Conservation (phyloP, 208 protist genomes). For the Crithidia fasciculata region DNA sequence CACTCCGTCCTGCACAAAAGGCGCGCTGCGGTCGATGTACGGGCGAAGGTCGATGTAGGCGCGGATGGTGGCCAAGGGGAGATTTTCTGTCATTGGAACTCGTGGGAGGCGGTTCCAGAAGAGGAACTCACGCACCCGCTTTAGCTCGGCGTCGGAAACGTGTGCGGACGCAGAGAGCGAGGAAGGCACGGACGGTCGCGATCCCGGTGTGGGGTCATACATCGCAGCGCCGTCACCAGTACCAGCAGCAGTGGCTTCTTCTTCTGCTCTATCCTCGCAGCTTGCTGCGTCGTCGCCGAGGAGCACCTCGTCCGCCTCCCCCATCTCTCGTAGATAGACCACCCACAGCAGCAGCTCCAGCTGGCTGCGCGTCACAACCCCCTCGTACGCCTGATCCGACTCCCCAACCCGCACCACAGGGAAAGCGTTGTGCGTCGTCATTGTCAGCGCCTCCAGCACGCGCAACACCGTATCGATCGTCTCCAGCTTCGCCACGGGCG, state of each 20-base stretch:
- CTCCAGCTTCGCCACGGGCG: slow-evolving; percentile 54
- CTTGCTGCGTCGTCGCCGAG: slow-evolving; percentile 4
- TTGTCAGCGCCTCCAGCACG: slow-evolving; percentile 56
- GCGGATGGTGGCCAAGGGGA: slow-evolving; percentile 29
- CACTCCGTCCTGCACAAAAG: slow-evolving; percentile 62
- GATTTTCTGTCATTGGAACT: slow-evolving; percentile 39
- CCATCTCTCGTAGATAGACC: slow-evolving; percentile 55
- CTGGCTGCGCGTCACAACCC: slow-evolving; percentile 55
- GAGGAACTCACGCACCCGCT: slow-evolving; percentile 52
- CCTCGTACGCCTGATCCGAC: slow-evolving; percentile 44
- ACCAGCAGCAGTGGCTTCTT: neutral
- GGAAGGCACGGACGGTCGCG: neutral
- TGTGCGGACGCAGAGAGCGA: slow-evolving; percentile 19
- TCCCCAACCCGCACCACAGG: slow-evolving; percentile 63
- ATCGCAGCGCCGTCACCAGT: neutral
- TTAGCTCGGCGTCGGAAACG: slow-evolving; percentile 48
- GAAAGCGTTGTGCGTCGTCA: slow-evolving; percentile 85
- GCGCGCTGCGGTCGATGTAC: slow-evolving; percentile 67
- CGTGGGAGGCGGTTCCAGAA: slow-evolving; percentile 57
- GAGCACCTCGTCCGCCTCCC: slow-evolving; percentile 25
- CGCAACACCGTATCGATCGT: slow-evolving; percentile 55
- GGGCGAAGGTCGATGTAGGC: slow-evolving; percentile 53
- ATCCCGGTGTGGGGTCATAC: too few species aligned
- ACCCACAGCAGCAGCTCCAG: slow-evolving; percentile 67
- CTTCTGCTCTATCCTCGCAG: too few species aligned